Evolutionary conservation across 2,329 filamentous ascomycete species (phyloP).

Genomic region (Aureobasidium sp.): DNA sequence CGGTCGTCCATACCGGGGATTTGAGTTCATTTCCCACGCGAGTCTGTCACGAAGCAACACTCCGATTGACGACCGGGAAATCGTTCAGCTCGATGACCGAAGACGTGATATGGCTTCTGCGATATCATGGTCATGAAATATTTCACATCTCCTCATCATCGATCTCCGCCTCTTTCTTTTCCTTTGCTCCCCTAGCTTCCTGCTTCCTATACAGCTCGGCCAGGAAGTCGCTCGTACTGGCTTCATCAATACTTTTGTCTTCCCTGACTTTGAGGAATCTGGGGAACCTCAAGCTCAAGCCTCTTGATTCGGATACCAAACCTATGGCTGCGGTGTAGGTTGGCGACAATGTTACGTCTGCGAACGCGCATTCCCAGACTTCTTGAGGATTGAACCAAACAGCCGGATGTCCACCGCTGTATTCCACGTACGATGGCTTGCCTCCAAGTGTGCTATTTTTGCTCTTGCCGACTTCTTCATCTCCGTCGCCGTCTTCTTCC

Average conservation of each 20-base stretch:
- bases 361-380: conserved; percentile 97
- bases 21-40: too few relatives aligned
- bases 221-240: conserved; percentile 74
- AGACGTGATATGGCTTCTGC: too few relatives aligned
- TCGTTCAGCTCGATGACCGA: too few relatives aligned
- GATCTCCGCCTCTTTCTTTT: not conserved
- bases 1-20: too few relatives aligned
- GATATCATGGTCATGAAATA: too few relatives aligned
- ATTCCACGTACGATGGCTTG: conserved; percentile 75
- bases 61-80: too few relatives aligned
- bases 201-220: conserved; percentile 79
- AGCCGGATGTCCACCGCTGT: conserved; percentile 61
- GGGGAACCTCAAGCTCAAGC: conserved; percentile 82
- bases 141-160: not conserved
- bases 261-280: conserved; percentile 79
- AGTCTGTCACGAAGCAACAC: too few relatives aligned
- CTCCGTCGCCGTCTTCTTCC: conserved; percentile 15
- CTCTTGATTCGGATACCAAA: conserved; percentile 74
- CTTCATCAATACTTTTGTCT: conserved; percentile 88
- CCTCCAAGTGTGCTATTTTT: conserved; percentile 27
- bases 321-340: conserved; percentile 90
- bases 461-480: conserved; percentile 16
- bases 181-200: conserved; percentile 41
- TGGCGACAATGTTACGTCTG: conserved; percentile 86
- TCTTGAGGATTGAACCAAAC: conserved; percentile 97